phyloP scores from a whole-genome alignment of 306 rosid species.

The Corylus avellana region DNA sequence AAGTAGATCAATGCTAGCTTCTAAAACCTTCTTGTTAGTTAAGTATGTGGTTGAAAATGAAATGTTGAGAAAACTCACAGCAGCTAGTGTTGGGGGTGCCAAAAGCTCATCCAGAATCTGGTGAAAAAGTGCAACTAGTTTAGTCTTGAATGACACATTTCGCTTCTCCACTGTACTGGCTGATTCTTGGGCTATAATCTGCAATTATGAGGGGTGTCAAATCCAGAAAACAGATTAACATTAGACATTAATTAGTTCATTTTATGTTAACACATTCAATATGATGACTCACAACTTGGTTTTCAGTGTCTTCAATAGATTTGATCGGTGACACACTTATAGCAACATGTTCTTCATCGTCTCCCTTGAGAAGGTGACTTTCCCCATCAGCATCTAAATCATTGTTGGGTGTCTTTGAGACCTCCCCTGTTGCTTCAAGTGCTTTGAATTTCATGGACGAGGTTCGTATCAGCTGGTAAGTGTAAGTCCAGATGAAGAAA shows the following conservation, averaged over 20 bases:
- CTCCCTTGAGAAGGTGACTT: slow-evolving; percentile 55
- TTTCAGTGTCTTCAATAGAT: slow-evolving; percentile 30
- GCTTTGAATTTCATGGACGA: slow-evolving; percentile 50
- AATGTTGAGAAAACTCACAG: slow-evolving; percentile 51
- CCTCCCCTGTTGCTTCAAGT: slow-evolving; percentile 40
- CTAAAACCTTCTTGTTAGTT: background rate
- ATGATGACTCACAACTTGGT: slow-evolving; percentile 47
- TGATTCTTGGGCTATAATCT: slow-evolving; percentile 41
- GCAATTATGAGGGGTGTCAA: slow-evolving; percentile 18
- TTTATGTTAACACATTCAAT: background rate
- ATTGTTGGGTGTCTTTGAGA: slow-evolving; percentile 39
- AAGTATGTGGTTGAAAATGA: slow-evolving; percentile 6
- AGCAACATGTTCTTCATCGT: slow-evolving; percentile 26
- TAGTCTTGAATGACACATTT: slow-evolving; percentile 38
- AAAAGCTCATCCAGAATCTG: slow-evolving; percentile 52
- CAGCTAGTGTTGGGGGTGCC: slow-evolving; percentile 83
- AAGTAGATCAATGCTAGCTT: slow-evolving; percentile 4
- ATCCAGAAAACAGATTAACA: background rate
- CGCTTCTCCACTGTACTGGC: slow-evolving; percentile 4
- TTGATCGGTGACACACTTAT: slow-evolving; percentile 27
- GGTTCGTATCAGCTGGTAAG: slow-evolving; percentile 53
- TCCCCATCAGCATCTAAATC: slow-evolving; percentile 38
- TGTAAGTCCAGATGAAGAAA: slow-evolving; percentile 78
- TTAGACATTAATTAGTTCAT: background rate
- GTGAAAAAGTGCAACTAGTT: slow-evolving; percentile 28